Percentiles rank a stretch among this genome's conserved stretches.
Conservation (phyloP, 2,329 filamentous ascomycete genomes). For the Xylaria sp. region DNA sequence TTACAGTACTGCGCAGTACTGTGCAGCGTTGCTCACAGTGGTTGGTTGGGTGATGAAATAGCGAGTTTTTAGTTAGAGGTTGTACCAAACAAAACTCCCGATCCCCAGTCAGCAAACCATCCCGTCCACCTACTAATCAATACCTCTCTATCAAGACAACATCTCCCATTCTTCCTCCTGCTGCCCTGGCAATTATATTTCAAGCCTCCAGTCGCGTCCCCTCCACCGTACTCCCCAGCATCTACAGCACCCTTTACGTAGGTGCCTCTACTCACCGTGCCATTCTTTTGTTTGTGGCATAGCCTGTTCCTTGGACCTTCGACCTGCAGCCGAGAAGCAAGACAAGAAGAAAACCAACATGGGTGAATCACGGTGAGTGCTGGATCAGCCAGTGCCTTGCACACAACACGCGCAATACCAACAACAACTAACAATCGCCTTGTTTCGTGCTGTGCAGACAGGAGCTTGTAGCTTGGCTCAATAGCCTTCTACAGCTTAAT, state of each 20-base stretch:
- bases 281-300: neutral
- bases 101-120: conserved; percentile 2
- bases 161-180: conserved; percentile 1
- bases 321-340: neutral
- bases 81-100: conserved; percentile 26
- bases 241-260: neutral
- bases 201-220: conserved; percentile 1
- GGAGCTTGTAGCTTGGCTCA: conserved; percentile 95
- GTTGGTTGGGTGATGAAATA: conserved; percentile 30
- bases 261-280: neutral
- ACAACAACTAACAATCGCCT: conserved; percentile 16
- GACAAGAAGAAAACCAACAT: conserved; percentile 25
- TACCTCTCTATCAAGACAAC: conserved; percentile 4
- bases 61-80: conserved; percentile 8
- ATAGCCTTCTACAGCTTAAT: conserved; percentile 97
- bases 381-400: neutral
- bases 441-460: conserved; percentile 70
- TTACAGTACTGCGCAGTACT: neutral
- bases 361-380: conserved; percentile 42
- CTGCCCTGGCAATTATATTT: conserved; percentile 8
- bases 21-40: neutral
- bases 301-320: neutral
- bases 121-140: too few relatives aligned
- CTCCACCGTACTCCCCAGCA: conserved; percentile 6
- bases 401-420: conserved; percentile 7